phyloP scores from a whole-genome alignment of 176 grass and related monocot genomes.

The Musa acuminata region DNA sequence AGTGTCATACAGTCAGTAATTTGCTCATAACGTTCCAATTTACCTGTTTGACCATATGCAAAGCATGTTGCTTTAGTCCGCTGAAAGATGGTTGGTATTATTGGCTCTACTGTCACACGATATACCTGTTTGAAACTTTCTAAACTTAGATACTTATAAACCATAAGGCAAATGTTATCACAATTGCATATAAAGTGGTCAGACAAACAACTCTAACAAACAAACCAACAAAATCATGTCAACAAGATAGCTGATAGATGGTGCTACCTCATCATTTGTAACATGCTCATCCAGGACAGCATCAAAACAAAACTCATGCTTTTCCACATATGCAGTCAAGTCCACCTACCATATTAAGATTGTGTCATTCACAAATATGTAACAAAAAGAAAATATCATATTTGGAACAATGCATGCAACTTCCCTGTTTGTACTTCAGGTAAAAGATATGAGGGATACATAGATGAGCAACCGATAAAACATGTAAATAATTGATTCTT shows the following conservation, averaged over 20 bases:
- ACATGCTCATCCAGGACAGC: slow-evolving; percentile 54
- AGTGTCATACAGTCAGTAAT: background rate
- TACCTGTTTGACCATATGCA: slow-evolving; percentile 75
- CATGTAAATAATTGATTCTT: background rate
- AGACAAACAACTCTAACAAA: background rate
- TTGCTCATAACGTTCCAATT: background rate
- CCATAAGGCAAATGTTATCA: background rate
- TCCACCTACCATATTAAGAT: slow-evolving; percentile 48
- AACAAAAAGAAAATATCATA: background rate
- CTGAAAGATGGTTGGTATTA: slow-evolving; percentile 61
- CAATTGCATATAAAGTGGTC: background rate
- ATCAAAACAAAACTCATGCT: slow-evolving; percentile 66
- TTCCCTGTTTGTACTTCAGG: background rate
- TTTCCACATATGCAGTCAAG: slow-evolving; percentile 77
- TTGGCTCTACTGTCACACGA: slow-evolving; percentile 44
- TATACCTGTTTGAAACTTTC: slow-evolving; percentile 43
- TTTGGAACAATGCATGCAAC: background rate
- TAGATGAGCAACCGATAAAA: background rate
- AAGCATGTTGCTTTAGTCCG: slow-evolving; percentile 63
- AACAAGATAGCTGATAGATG: background rate
- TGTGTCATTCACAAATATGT: background rate
- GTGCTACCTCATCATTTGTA: slow-evolving; percentile 63
- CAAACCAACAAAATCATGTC: background rate
- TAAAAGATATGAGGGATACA: background rate
- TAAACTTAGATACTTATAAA: background rate